Conservation (phyloP, 2,329 filamentous ascomycete genomes). For the Akanthomyces lecanii region DNA sequence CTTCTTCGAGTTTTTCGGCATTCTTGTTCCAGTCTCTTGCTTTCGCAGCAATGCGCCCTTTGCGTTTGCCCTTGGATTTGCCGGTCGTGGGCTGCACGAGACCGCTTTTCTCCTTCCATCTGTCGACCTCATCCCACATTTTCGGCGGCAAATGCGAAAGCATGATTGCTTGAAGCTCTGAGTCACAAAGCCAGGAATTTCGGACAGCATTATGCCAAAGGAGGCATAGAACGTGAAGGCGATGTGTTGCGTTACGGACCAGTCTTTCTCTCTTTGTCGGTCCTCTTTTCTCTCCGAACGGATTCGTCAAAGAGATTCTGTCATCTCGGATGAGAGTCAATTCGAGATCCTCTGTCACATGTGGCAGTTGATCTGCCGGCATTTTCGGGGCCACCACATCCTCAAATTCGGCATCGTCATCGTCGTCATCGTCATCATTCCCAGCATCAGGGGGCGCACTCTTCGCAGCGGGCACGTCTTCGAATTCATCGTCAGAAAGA, state of each 20-base stretch:
- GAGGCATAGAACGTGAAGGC: constrained; percentile 80
- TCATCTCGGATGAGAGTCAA: constrained; percentile 62
- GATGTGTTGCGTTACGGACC: constrained; percentile 75
- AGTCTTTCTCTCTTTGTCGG: constrained; percentile 79
- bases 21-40: constrained; percentile 65
- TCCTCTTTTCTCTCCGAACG: constrained; percentile 69
- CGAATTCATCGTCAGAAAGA: constrained; percentile 54
- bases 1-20: constrained; percentile 65
- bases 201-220: constrained; percentile 86
- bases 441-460: constrained; percentile 38
- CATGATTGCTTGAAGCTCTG: constrained; percentile 69
- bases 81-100: constrained; percentile 34
- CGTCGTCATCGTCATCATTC: constrained; percentile 41
- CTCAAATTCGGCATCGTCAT: constrained; percentile 56
- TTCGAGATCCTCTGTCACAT: constrained; percentile 63
- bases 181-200: constrained; percentile 79
- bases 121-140: constrained; percentile 68
- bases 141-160: constrained; percentile 66
- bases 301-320: constrained; percentile 56
- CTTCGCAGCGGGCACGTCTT: constrained; percentile 61
- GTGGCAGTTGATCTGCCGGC: constrained; percentile 34
- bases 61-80: constrained; percentile 14
- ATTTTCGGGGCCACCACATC: constrained; percentile 45
- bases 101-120: constrained; percentile 67
- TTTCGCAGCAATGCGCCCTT: constrained; percentile 31